Evolutionary conservation across 2,329 filamentous ascomycete species (phyloP).

Genomic region (Alternaria sp.): DNA sequence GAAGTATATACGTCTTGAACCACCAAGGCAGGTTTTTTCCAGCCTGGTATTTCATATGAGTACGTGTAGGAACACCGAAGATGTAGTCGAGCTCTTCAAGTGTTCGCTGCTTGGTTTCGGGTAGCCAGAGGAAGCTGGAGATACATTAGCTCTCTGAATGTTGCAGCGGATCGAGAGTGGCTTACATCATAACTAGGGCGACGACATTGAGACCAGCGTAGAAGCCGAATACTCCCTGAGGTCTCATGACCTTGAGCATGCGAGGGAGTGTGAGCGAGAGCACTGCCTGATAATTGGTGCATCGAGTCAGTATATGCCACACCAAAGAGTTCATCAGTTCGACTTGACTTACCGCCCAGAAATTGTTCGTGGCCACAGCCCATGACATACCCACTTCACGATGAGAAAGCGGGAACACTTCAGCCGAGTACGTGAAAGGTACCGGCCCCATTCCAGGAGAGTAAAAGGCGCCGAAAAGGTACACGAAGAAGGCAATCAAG

Average conservation of each 20-base stretch:
- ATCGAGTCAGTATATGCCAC: background rate
- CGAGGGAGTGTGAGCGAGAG: slow-evolving; percentile 69
- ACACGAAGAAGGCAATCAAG: slow-evolving; percentile 63
- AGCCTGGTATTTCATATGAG: slow-evolving; percentile 47
- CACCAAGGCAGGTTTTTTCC: slow-evolving; percentile 51
- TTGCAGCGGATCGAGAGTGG: background rate
- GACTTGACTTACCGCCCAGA: slow-evolving; percentile 50
- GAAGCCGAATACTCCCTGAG: slow-evolving; percentile 65
- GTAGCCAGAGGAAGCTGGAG: slow-evolving; percentile 59
- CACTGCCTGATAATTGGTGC: slow-evolving; percentile 48
- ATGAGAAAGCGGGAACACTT: slow-evolving; percentile 73
- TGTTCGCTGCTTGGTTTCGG: slow-evolving; percentile 57
- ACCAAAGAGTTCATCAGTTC: background rate
- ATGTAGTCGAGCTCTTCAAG: slow-evolving; percentile 59
- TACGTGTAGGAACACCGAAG: slow-evolving; percentile 54
- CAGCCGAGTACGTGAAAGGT: slow-evolving; percentile 50
- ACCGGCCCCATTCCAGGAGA: slow-evolving; percentile 58
- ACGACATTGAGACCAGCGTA: slow-evolving; percentile 66
- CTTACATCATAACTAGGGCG: slow-evolving; percentile 65
- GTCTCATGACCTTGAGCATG: slow-evolving; percentile 59
- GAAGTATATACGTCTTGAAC: slow-evolving; percentile 53
- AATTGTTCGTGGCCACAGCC: slow-evolving; percentile 70
- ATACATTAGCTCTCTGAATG: background rate
- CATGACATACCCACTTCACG: slow-evolving; percentile 75
- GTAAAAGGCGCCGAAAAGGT: slow-evolving; percentile 58